Base-by-base conservation (phyloP, 345 rosid species). In the Syzygium aromaticum region DNA sequence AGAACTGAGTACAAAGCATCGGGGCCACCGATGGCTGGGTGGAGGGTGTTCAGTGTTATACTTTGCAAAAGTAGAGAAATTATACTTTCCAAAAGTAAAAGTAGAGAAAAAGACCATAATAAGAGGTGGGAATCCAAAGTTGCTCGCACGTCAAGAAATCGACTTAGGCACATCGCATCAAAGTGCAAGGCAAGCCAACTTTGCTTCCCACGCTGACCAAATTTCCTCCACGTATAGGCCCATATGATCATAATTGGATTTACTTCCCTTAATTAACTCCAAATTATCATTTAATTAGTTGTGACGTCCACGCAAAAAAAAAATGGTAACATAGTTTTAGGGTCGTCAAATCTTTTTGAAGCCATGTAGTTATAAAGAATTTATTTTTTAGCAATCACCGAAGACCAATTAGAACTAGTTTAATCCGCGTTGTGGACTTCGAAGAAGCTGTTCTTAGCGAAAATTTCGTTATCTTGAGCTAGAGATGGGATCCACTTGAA, bases 101-200 rank as follows among this genome's bases (percentile, higher is more conserved):
- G 63, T 61, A 61, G 2, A 61, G 8, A 61, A n/a, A 61, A 61
- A 12, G 7, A 13, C 17, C 33, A 12, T 61, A 27, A 6, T 27
- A 61, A 61, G 8, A 61, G 16, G 8, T 27, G 2, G 33, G 67
- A 61, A 61, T 27, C 13, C 2, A 14, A 61, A 1, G 0, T 0
- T 61, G 67, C 3, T 61, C 67, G 0, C 67, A n/a, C 27, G 67
- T 61, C 27, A 27, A 30, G n/a, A n/a, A 61, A 27, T 30, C 8
- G 2, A 27, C 33, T 27, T 27, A 27, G 28, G 17, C 0, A 2
- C 33, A 61, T 61, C 8, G 8, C 4, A 2, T 61, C 8, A 5
- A 27, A 61, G 67, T 27, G 67, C 33, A 61, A 3, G 33, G 7
- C 67, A 61, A 61, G 67, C 67, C 56, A 61, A 27, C 16, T 27